Percentiles rank a stretch among this genome's conserved stretches.
These are phyloP conservation scores for Tilletia indica DNA, from an alignment of 1,284 basidiomycete genomes.

Conservation along the genomic window DNA sequence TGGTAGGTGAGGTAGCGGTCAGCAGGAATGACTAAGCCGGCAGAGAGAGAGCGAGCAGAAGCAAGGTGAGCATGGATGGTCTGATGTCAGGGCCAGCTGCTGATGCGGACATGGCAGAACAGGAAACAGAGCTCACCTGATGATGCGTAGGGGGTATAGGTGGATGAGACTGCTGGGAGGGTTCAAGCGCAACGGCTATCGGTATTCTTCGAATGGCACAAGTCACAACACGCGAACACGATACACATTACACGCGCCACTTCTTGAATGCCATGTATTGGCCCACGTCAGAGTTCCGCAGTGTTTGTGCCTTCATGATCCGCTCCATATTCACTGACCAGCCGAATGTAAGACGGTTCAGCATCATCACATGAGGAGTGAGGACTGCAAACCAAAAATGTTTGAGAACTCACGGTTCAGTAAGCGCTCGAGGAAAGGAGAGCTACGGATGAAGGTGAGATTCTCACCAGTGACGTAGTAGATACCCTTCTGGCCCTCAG, in stretches of 20 bases:
- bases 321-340: conserved; percentile 99
- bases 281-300: conserved; percentile 97
- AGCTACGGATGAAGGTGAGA: conserved; percentile 83
- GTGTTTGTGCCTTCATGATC: conserved; percentile 99
- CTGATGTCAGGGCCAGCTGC: too few species aligned
- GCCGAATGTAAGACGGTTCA: conserved; percentile 94
- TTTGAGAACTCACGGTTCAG: conserved; percentile 66
- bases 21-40: too few species aligned
- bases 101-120: too few species aligned
- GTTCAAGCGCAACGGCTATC: too few species aligned
- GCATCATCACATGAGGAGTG: conserved; percentile 24
- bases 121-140: too few species aligned
- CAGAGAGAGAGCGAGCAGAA: neutral
- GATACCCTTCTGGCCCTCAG: conserved; percentile 98
- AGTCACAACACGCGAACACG: too few species aligned
- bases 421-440: conserved; percentile 98
- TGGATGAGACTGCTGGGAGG: too few species aligned
- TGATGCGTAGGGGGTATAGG: too few species aligned
- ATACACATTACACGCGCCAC: too few species aligned
- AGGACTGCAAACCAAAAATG: too few species aligned
- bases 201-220: too few species aligned
- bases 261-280: conserved; percentile 94
- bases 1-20: too few species aligned
- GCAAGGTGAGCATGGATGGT: neutral
- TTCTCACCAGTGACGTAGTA: conserved; percentile 95